These are phyloP conservation scores for Coemansia nantahalensis DNA, from an alignment of 192 early-diverging fungal species.

Conservation along the genomic window DNA sequence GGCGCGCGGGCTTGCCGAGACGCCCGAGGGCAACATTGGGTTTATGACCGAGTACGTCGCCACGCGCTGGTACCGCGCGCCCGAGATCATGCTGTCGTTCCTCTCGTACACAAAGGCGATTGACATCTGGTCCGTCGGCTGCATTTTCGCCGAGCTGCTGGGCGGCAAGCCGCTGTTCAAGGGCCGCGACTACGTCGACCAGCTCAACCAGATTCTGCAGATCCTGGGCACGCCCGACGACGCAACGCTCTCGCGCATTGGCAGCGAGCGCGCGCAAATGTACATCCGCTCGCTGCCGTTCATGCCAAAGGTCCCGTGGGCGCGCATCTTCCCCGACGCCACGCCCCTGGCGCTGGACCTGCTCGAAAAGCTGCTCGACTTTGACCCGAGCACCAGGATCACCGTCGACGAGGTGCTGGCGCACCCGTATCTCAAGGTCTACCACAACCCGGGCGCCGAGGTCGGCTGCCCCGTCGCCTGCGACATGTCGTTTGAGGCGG, in stretches of 20 bases:
- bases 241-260: constrained; percentile 79
- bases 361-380: constrained; percentile 81
- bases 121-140: constrained; percentile 99
- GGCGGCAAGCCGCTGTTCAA: constrained; percentile 93
- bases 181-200: constrained; percentile 96
- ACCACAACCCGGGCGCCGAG: constrained; percentile 90
- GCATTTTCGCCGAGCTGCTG: constrained; percentile 97
- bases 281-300: constrained; percentile 90
- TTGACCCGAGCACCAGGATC: constrained; percentile 90
- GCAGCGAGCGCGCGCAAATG: constrained; percentile 90
- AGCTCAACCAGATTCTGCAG: constrained; percentile 94
- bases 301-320: constrained; percentile 88
- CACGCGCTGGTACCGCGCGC: constrained; percentile 99
- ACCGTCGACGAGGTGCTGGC: constrained; percentile 90
- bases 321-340: constrained; percentile 83
- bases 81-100: constrained; percentile 98
- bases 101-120: constrained; percentile 98
- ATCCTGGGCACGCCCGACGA: constrained; percentile 97
- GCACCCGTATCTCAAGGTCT: constrained; percentile 90
- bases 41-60: constrained; percentile 99
- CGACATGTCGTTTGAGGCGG: constrained; percentile 47
- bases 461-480: constrained; percentile 42
- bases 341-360: constrained; percentile 80
- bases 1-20: constrained; percentile 87
- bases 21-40: constrained; percentile 75